Conservation (phyloP, 495 filamentous ascomycete species). For the Hypoxylon intermedium region DNA sequence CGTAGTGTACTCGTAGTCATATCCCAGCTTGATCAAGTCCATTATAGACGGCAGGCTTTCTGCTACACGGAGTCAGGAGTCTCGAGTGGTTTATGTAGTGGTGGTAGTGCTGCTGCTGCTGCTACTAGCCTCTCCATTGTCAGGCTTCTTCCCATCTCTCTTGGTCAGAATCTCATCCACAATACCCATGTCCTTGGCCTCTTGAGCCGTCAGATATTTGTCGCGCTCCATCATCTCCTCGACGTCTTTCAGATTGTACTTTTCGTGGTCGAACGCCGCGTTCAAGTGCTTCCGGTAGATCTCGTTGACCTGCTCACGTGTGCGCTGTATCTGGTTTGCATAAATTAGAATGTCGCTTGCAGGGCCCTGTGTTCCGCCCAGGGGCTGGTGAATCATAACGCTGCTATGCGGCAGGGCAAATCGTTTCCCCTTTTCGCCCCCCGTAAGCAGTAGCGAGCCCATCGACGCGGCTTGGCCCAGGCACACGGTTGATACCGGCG, state of each 20-base stretch:
- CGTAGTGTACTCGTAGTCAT: background rate
- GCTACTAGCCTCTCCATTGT: conserved; percentile 41
- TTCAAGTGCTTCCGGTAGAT: conserved; percentile 90
- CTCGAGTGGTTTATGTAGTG: no score
- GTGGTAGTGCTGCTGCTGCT: no score
- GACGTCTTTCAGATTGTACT: conserved; percentile 73
- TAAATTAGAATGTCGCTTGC: conserved; percentile 95
- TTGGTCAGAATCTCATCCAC: conserved; percentile 81
- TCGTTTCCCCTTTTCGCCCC: conserved; percentile 82
- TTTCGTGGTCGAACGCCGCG: conserved; percentile 66
- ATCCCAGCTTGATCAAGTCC: no score
- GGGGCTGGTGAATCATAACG: conserved; percentile 96
- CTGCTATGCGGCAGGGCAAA: conserved; percentile 90
- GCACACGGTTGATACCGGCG: conserved; percentile 92
- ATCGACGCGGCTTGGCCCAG: conserved; percentile 94
- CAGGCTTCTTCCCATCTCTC: conserved; percentile 49
- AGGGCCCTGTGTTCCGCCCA: conserved; percentile 88
- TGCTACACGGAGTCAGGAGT: no score
- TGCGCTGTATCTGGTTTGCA: conserved; percentile 92
- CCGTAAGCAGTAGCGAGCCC: conserved; percentile 87
- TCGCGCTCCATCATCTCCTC: conserved; percentile 96
- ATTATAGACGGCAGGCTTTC: no score
- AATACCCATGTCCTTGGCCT: conserved; percentile 88
- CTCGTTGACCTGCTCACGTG: conserved; percentile 83
- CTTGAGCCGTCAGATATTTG: conserved; percentile 87